Evolutionary conservation across 768 basidiomycete species (phyloP).

Genomic region (Dictyophora rubrovolvata): DNA sequence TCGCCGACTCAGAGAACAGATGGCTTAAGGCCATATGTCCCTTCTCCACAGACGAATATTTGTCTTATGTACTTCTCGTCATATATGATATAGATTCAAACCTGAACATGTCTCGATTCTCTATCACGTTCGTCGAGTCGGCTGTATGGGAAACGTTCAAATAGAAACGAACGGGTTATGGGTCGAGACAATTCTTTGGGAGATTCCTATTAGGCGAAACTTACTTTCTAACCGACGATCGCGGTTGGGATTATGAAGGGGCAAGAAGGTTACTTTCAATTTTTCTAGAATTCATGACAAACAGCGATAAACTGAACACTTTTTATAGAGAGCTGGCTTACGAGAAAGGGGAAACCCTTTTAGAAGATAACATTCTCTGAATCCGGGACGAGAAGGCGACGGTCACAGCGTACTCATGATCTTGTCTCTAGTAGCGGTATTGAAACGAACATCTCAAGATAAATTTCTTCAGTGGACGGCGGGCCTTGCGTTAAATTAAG

Average conservation of each 20-base stretch:
- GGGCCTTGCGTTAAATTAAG: constrained; percentile 86
- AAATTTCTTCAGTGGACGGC: constrained; percentile 65
- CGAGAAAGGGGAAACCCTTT: constrained; percentile 53
- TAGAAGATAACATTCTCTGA: constrained; percentile 69
- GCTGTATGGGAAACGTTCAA: constrained; percentile 49
- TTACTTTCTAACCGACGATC: constrained; percentile 67
- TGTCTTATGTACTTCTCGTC: constrained; percentile 63
- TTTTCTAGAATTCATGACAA: too few species aligned
- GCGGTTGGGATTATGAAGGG: constrained; percentile 81
- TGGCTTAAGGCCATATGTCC: constrained; percentile 67
- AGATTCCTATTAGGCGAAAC: constrained; percentile 88
- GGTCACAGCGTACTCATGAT: constrained; percentile 68
- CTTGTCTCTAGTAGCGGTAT: constrained; percentile 56
- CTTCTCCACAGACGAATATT: constrained; percentile 61
- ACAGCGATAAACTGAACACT: not conserved
- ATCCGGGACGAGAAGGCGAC: constrained; percentile 76
- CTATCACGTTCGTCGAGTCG: constrained; percentile 52
- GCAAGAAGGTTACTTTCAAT: constrained; percentile 54
- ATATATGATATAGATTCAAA: constrained; percentile 64
- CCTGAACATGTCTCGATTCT: constrained; percentile 61
- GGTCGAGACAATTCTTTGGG: constrained; percentile 86
- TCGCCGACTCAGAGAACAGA: constrained; percentile 49
- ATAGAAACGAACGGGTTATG: constrained; percentile 68
- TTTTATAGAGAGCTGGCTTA: constrained; percentile 56
- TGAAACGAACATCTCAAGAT: constrained; percentile 56